phyloP scores from a whole-genome alignment of 2,329 filamentous ascomycete species.

The Epichloe aotearoae region DNA sequence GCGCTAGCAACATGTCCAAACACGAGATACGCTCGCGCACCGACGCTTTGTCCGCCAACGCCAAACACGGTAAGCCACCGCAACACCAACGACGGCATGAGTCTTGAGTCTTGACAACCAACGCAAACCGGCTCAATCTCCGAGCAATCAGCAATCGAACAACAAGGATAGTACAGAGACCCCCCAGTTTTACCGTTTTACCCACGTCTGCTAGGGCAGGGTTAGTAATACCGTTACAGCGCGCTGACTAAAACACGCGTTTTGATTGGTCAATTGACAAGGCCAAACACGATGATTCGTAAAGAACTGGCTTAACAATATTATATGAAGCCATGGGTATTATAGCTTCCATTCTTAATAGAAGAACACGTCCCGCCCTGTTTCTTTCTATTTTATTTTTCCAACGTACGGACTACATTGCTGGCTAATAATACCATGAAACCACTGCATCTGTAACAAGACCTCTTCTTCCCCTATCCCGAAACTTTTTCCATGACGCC shows the following conservation, averaged over 20 bases:
- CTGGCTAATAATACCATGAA: too few relatives aligned
- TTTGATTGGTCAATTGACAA: slow-evolving; percentile 15
- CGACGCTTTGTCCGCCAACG: slow-evolving; percentile 17
- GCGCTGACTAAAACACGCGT: slow-evolving; percentile 19
- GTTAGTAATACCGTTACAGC: slow-evolving; percentile 10
- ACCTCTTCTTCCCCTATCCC: too few relatives aligned
- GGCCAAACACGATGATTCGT: background rate
- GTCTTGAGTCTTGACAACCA: background rate
- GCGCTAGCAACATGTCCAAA: slow-evolving; percentile 24
- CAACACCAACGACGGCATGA: background rate
- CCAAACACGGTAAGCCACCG: too few relatives aligned
- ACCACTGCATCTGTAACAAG: too few relatives aligned
- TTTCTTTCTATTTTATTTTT: background rate
- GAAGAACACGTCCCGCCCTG: too few relatives aligned
- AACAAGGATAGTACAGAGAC: background rate
- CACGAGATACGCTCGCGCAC: slow-evolving; percentile 22
- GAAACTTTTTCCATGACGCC: too few relatives aligned
- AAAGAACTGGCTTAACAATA: background rate
- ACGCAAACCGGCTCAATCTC: background rate
- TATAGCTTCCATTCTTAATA: background rate
- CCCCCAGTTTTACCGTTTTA: too few relatives aligned
- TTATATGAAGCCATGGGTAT: background rate
- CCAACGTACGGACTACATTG: too few relatives aligned
- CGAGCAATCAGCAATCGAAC: background rate
- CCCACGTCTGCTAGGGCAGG: background rate